These are phyloP conservation scores for Phytophthora constricta DNA, from an alignment of 352 stramenopile species.

Conservation along the genomic window DNA sequence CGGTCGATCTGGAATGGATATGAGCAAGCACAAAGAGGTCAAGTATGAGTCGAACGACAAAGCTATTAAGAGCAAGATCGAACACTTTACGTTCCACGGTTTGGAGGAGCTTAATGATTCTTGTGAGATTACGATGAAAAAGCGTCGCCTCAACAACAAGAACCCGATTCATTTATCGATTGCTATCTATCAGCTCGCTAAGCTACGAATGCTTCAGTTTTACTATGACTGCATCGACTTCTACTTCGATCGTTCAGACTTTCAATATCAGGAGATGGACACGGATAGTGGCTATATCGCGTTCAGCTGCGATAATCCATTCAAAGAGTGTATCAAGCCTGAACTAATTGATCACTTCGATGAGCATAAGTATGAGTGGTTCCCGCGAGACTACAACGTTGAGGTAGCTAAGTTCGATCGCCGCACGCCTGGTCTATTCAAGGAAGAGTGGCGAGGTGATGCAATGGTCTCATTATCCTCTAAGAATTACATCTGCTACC, in stretches of 20 bases:
- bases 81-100: slow-evolving; percentile 9
- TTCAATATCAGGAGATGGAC: slow-evolving; percentile 24
- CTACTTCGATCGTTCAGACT: slow-evolving; percentile 12
- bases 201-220: slow-evolving; percentile 11
- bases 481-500: slow-evolving; percentile 29
- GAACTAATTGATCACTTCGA: slow-evolving; percentile 14
- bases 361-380: slow-evolving; percentile 21
- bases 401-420: slow-evolving; percentile 3
- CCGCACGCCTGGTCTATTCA: slow-evolving; percentile 22
- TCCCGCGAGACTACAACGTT: slow-evolving; percentile 9
- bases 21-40: slow-evolving; percentile 20
- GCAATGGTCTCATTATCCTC: slow-evolving; percentile 11
- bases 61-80: not conserved
- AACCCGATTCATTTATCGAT: not conserved
- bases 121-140: slow-evolving; percentile 13
- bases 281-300: slow-evolving; percentile 11
- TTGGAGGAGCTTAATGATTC: slow-evolving; percentile 16
- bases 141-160: not conserved
- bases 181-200: slow-evolving; percentile 2
- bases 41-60: slow-evolving; percentile 14
- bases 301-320: slow-evolving; percentile 11
- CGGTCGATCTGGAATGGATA: slow-evolving; percentile 20
- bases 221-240: slow-evolving; percentile 12
- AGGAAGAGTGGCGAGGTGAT: slow-evolving; percentile 21
- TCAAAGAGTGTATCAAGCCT: slow-evolving; percentile 23